These are phyloP conservation scores for Starmerella etchellsii DNA, from an alignment of 805 yeast genomes.

Conservation along the genomic window DNA sequence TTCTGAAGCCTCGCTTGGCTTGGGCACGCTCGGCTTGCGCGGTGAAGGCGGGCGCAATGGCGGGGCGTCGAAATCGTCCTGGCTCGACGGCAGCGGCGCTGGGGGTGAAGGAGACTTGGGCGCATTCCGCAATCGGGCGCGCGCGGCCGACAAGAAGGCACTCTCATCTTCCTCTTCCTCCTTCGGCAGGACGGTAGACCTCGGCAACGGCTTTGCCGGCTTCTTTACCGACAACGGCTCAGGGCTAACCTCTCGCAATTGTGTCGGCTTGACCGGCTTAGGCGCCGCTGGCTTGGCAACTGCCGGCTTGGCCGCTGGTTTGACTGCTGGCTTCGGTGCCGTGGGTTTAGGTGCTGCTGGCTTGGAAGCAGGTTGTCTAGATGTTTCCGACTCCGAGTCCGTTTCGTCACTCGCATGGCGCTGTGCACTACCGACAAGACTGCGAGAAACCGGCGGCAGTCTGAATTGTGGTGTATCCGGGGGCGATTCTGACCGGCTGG, in stretches of 20 bases:
- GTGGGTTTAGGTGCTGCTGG: too few relatives aligned
- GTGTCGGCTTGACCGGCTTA: background rate
- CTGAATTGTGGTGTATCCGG: too few relatives aligned
- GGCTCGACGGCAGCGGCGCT: background rate
- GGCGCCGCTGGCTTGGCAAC: background rate
- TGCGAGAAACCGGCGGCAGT: constrained; percentile 5
- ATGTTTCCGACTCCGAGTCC: too few relatives aligned
- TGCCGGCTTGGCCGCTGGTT: too few relatives aligned
- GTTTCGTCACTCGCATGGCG: background rate
- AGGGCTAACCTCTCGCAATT: background rate
- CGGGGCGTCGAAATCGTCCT: background rate
- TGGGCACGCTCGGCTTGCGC: constrained; percentile 10
- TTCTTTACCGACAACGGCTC: constrained; percentile 1
- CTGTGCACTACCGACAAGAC: constrained; percentile 15
- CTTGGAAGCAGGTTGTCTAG: too few relatives aligned
- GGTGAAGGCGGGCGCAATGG: constrained; percentile 15
- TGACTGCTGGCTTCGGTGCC: too few relatives aligned
- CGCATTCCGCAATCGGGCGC: constrained; percentile 2
- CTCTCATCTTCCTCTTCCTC: constrained; percentile 12
- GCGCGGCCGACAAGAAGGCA: constrained; percentile 13
- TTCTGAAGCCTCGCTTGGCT: constrained; percentile 14
- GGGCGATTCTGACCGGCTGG: background rate
- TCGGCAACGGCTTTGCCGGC: constrained; percentile 3
- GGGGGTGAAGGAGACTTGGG: background rate
- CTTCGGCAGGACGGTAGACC: constrained; percentile 5